Conservation (phyloP, 495 filamentous ascomycete species). For the Zalerion maritima region DNA sequence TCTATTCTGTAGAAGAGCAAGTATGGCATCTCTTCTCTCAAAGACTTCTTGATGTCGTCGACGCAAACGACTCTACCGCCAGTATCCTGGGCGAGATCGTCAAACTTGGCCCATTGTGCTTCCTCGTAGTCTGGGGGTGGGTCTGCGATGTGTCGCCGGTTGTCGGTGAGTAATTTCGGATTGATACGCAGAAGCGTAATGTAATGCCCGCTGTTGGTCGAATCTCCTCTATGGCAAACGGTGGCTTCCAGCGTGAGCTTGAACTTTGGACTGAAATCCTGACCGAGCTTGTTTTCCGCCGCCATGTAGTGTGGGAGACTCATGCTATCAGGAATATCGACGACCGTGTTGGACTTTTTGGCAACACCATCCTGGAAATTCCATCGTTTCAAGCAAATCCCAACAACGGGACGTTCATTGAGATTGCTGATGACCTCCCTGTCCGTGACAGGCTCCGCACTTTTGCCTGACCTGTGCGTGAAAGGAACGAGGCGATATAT, state of each 20-base stretch:
- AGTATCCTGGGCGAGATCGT: constrained; percentile 55
- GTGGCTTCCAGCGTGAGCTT: constrained; percentile 80
- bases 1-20: constrained; percentile 90
- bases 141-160: constrained; percentile 36
- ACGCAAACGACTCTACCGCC: constrained; percentile 50
- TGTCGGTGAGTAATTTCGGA: constrained; percentile 36
- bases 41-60: constrained; percentile 56
- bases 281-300: constrained; percentile 48
- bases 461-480: no score
- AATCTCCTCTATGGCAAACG: constrained; percentile 80
- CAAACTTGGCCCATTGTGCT: constrained; percentile 75
- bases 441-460: constrained; percentile 26
- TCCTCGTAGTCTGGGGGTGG: constrained; percentile 38
- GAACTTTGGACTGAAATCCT: constrained; percentile 45
- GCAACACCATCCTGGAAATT: constrained; percentile 55
- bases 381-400: constrained; percentile 86
- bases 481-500: no score
- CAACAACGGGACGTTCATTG: constrained; percentile 59
- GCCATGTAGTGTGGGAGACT: constrained; percentile 80
- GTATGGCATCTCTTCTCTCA: constrained; percentile 82
- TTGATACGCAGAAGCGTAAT: constrained; percentile 63
- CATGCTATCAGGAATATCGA: constrained; percentile 88
- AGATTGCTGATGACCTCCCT: constrained; percentile 34
- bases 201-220: constrained; percentile 86
- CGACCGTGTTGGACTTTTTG: constrained; percentile 55